Base-by-base conservation (phyloP, 2,329 filamentous ascomycete genomes). In the Exserohilum turcica region DNA sequence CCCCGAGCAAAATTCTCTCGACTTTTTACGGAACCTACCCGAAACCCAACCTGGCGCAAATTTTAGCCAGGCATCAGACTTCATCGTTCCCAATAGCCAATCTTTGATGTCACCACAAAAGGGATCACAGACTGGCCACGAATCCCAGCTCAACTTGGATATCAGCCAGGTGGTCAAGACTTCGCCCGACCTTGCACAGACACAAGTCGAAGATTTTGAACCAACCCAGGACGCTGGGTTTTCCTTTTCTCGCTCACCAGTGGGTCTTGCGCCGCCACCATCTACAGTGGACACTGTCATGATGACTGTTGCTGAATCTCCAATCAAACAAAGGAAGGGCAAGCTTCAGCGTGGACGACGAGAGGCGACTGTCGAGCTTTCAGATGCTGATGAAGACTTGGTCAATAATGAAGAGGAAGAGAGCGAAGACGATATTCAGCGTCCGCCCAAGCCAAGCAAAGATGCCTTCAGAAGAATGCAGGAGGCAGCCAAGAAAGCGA, bases 211-310 rank as follows among this genome's bases (percentile, higher is more conserved):
- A 0, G 85, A 90, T 27, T 78, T 88, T 43, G 88, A 92, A 52
- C 85, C 87, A 0, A 94, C 91, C 1, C 92, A 96, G 70, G 92
- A 96, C 70, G 82, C 77, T 15, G 92, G 91, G 0, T 90, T 94
- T 61, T 83, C 87, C 35, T 79, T 87, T 50, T 87, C 86, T 44
- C 71, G 70, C 51, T 89, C 90, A 1, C 90, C 91, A 37, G 80
- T 91, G 43, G 86, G 84, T 82, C 52, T 71, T 66, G 86, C 46
- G 82, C 85, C 27, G 77, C 83, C 88, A 2, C 74, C 79, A 12
- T 91, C 89, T 0, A 93, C 90, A 0, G 77, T 87, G 0, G 88
- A 90, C 16, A 94, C 91, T 0, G 80, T 92, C 6, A 69, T 87
- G 35, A 70, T 85, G 40, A 68, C 73, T 10, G 54, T 79, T 3